Conservation (phyloP, 1,284 basidiomycete genomes). For the Marasmius fiardii region DNA sequence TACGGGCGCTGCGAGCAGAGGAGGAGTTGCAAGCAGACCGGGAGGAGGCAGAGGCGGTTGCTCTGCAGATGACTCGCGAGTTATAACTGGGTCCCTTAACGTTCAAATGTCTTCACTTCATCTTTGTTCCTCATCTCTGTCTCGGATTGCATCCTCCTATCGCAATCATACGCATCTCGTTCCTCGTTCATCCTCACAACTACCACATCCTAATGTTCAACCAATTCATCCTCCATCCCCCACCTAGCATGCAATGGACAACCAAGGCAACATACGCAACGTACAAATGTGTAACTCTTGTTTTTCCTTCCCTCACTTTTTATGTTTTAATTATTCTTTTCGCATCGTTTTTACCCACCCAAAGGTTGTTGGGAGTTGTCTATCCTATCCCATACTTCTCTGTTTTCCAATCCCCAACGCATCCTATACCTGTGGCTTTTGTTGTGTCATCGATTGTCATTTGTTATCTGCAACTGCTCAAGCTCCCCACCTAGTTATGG, state of each 20-base stretch:
- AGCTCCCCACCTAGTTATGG: too few relatives aligned
- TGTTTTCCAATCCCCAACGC: too few relatives aligned
- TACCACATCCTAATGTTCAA: neutral
- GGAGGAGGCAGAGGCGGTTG: slow-evolving; percentile 11
- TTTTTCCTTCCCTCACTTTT: neutral
- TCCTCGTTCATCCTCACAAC: neutral
- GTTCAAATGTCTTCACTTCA: neutral
- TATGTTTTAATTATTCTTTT: slow-evolving; percentile 4
- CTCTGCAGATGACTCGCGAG: slow-evolving; percentile 5
- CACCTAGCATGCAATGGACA: neutral
- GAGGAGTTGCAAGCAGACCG: slow-evolving; percentile 9
- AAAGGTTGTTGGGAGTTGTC: too few relatives aligned
- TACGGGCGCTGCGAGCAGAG: slow-evolving; percentile 28
- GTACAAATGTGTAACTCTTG: neutral
- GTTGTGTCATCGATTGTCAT: too few relatives aligned
- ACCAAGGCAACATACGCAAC: neutral
- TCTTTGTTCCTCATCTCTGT: neutral
- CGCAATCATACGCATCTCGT: neutral
- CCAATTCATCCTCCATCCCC: neutral
- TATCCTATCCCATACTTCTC: too few relatives aligned
- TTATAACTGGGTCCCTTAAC: neutral
- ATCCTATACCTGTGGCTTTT: too few relatives aligned
- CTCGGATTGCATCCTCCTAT: neutral
- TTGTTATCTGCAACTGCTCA: too few relatives aligned
- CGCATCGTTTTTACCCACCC: too few relatives aligned